phyloP scores from a whole-genome alignment of 257 asterid species.

The Salvia miltiorrhiza region DNA sequence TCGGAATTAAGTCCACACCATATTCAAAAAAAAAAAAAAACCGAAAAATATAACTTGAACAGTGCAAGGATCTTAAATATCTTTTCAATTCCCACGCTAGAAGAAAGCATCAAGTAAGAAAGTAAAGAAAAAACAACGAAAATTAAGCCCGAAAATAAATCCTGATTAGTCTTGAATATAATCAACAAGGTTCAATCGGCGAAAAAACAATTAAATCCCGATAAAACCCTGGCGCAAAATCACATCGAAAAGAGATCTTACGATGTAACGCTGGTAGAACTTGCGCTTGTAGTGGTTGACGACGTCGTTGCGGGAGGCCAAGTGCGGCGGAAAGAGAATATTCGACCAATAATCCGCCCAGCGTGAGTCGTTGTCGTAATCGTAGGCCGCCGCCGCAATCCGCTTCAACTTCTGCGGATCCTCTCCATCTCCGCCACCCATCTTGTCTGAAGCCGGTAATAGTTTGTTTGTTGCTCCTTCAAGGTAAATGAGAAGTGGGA shows the following conservation, averaged over 20 bases:
- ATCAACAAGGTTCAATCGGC: background rate
- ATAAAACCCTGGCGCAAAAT: background rate
- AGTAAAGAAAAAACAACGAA: background rate
- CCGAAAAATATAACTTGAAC: too few relatives aligned
- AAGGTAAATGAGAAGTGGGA: background rate
- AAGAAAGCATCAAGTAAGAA: too few relatives aligned
- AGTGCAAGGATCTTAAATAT: too few relatives aligned
- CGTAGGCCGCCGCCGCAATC: slow-evolving; percentile 83
- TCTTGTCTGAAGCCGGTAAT: slow-evolving; percentile 11
- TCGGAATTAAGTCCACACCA: too few relatives aligned
- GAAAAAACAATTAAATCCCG: too few relatives aligned
- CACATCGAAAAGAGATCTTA: slow-evolving; percentile 11
- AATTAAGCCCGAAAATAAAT: background rate
- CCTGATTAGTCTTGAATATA: too few relatives aligned
- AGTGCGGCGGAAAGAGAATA: slow-evolving; percentile 84
- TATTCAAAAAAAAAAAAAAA: too few relatives aligned
- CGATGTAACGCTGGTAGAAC: slow-evolving; percentile 96
- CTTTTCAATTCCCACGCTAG: too few relatives aligned
- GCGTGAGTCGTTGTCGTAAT: slow-evolving; percentile 77
- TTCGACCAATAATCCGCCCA: slow-evolving; percentile 96
- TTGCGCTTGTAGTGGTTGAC: slow-evolving; percentile 84
- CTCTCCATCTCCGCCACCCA: slow-evolving; percentile 60
- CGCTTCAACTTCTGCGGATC: slow-evolving; percentile 83
- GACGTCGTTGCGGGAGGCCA: slow-evolving; percentile 79
- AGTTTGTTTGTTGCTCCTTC: background rate